Conservation (phyloP, 306 rosid species). For the Argentina anserina region DNA sequence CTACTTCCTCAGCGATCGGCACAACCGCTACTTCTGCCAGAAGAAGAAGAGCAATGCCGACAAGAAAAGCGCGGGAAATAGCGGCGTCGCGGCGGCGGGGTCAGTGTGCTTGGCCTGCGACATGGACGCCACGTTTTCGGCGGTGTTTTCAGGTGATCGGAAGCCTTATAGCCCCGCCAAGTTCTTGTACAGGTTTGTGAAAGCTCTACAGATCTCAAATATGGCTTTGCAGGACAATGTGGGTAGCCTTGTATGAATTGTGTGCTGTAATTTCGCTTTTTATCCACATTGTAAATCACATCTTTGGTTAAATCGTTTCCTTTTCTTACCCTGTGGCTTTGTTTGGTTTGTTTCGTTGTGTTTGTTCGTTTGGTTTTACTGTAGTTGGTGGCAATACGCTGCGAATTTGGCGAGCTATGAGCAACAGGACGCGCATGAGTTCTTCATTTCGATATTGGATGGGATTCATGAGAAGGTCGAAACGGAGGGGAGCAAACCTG, state of each 20-base stretch:
- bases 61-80: conserved; percentile 28
- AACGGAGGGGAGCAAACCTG: conserved; percentile 61
- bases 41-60: conserved; percentile 39
- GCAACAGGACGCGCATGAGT: conserved; percentile 98
- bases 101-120: conserved; percentile 88
- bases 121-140: conserved; percentile 73
- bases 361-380: conserved; percentile 15
- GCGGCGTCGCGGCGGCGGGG: conserved; percentile 29
- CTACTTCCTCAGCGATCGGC: conserved; percentile 82
- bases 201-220: neutral
- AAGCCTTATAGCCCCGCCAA: conserved; percentile 86
- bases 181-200: conserved; percentile 72
- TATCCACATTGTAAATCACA: neutral
- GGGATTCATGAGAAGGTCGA: conserved; percentile 93
- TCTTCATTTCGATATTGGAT: conserved; percentile 94
- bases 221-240: neutral
- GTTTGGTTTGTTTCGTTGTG: neutral
- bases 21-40: conserved; percentile 79
- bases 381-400: conserved; percentile 99
- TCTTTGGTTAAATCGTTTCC: neutral
- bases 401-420: conserved; percentile 92
- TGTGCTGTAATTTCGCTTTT: neutral
- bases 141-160: conserved; percentile 79
- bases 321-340: neutral
- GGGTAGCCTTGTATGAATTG: neutral